Evolutionary conservation across 2,329 filamentous ascomycete genomes (phyloP).

Genomic region (Raffaelea arxii): DNA sequence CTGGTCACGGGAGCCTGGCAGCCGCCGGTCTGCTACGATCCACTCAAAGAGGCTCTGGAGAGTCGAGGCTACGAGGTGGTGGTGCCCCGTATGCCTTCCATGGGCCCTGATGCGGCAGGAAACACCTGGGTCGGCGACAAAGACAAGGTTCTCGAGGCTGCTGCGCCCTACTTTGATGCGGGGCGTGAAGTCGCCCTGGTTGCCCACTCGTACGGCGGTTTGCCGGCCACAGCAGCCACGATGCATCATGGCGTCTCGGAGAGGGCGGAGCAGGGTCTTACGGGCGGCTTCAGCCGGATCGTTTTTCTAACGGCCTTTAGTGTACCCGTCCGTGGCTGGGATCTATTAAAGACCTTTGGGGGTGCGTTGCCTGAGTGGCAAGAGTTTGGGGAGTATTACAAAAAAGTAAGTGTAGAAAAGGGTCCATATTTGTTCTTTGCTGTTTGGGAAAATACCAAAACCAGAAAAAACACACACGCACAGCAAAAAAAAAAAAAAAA

Average conservation of each 20-base stretch:
- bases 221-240: neutral
- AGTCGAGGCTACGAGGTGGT: neutral
- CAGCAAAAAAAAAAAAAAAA: no score
- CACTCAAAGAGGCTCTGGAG: neutral
- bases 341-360: neutral
- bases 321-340: neutral
- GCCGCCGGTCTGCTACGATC: neutral
- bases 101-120: neutral
- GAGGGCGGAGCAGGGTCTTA: neutral
- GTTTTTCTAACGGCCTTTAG: constrained; percentile 1
- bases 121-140: neutral
- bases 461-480: no score
- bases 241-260: neutral
- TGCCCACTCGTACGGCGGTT: neutral
- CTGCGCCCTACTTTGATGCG: neutral
- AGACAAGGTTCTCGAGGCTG: neutral
- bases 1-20: neutral
- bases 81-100: neutral
- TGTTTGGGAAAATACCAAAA: no score
- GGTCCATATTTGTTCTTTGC: no score
- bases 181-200: neutral
- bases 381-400: neutral
- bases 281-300: neutral
- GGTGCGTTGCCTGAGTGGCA: neutral
- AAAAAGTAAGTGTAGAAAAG: no score